These are phyloP conservation scores for Malus hybrid DNA, from an alignment of 331 rosid species.

Conservation along the genomic window DNA sequence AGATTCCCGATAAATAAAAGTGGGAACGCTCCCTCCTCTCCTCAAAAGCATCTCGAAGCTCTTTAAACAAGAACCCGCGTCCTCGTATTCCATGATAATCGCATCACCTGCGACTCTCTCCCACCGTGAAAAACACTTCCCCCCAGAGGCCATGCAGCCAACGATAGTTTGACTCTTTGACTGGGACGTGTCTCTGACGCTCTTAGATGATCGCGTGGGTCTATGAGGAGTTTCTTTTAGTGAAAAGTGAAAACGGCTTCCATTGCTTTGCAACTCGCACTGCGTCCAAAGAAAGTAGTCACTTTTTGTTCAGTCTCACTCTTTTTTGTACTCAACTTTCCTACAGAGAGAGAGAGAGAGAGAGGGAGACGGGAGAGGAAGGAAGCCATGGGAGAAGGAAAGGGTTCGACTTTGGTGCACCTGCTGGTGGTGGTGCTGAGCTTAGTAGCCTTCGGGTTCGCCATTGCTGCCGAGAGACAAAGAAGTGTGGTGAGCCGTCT, in stretches of 20 bases:
- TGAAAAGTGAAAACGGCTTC: neutral
- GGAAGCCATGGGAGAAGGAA: constrained; percentile 65
- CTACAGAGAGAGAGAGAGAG: neutral
- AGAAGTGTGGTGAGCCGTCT: constrained; percentile 57
- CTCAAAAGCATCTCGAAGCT: neutral
- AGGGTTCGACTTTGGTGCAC: constrained; percentile 70
- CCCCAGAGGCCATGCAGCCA: neutral
- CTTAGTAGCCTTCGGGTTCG: constrained; percentile 86
- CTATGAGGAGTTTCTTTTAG: neutral
- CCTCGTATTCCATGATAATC: neutral
- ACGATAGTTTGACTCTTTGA: neutral
- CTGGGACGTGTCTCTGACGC: neutral
- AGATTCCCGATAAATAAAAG: neutral
- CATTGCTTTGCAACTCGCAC: constrained; percentile 1
- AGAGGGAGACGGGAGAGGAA: neutral
- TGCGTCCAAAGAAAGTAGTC: neutral
- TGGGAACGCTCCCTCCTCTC: neutral
- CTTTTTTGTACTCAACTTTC: neutral
- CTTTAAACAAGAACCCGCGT: neutral
- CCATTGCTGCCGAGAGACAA: constrained; percentile 94
- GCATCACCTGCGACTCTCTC: neutral
- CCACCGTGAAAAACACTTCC: neutral
- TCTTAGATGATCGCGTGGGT: neutral
- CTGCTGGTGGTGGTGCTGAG: constrained; percentile 61
- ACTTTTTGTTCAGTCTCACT: neutral